Evolutionary conservation across 495 filamentous ascomycete species (phyloP), one percentile per base, ranked within the genome.

Genomic region (Xylaria castorea): DNA sequence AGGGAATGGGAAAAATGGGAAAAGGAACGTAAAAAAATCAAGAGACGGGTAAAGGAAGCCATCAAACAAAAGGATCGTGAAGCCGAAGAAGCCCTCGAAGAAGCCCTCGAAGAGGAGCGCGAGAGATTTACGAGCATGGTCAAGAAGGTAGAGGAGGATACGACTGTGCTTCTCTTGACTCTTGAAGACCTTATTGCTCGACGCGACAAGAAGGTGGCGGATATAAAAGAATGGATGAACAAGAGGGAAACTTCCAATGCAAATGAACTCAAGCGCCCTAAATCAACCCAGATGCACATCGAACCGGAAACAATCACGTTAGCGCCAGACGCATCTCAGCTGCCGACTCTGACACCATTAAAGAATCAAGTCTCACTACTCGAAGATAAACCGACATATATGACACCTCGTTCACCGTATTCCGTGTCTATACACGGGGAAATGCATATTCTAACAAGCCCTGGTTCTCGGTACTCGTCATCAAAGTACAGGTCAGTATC

Each of bases 11-110:
- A 74, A 58, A 70, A 67, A 16, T 72, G 74, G 34, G 72, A 75
- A 40, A 27, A 40, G 32, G 77, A 78, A 48, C 36, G 79, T 6
- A 67, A 48, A 6, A 74, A 75, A 34, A 66, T 76, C 25, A 66
- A 75, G 53, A 60, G 42, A 51, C 66, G 68, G 61, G 71, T 80
- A 66, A 55, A 77, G 22, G 61, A 76, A 50, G 78, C 68, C 58
- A 69, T 74, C 55, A 66, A 67, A 55, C 66, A 65, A 16, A 70
- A 66, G 14, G 76, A 77, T 42, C 53, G 30, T 8, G 71, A 77
- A 42, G 50, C 67, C 20, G 51, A 51, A 9, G 68, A 72, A 38
- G 18, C 40, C 30, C 32, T 71, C 5, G 25, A 36, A 27, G 57
- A 66, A 38, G 30, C n/a, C n/a, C n/a, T n/a, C n/a, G n/a, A n/a